A percentile compares a stretch with the other conserved stretches of the same genome.
Conservation (phyloP, 768 basidiomycete genomes). For the Suillus americanus region DNA sequence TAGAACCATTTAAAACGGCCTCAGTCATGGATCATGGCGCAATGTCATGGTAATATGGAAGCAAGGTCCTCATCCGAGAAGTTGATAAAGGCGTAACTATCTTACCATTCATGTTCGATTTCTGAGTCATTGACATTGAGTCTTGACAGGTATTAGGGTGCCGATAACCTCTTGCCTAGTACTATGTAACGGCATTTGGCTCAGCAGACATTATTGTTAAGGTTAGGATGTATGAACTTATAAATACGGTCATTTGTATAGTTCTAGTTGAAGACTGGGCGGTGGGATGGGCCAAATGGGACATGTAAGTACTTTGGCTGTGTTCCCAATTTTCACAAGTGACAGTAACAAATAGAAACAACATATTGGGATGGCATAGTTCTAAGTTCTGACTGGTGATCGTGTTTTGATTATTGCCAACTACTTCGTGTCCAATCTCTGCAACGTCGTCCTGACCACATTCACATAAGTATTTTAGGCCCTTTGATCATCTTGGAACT, state of each 20-base stretch:
- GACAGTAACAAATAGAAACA: background rate
- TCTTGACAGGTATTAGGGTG: background rate
- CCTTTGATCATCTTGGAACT: background rate
- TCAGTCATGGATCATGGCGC: background rate
- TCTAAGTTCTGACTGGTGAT: background rate
- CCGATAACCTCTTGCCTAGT: background rate
- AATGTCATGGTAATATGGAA: background rate
- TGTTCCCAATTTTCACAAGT: background rate
- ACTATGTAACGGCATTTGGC: background rate
- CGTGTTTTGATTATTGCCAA: background rate
- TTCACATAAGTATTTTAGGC: background rate
- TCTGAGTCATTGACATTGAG: background rate
- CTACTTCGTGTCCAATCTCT: background rate
- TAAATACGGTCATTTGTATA: background rate
- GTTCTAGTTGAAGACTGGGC: no score
- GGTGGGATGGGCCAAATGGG: no score
- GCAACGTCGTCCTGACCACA: background rate
- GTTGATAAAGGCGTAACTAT: background rate
- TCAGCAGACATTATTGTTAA: background rate
- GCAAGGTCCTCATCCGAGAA: background rate
- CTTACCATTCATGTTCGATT: background rate
- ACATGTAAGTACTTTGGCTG: background rate
- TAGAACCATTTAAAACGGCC: background rate
- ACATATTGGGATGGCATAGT: background rate
- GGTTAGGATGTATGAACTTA: background rate